Evolutionary conservation across 73 alveolate species (phyloP).

Genomic region (Halteria grandinella): DNA sequence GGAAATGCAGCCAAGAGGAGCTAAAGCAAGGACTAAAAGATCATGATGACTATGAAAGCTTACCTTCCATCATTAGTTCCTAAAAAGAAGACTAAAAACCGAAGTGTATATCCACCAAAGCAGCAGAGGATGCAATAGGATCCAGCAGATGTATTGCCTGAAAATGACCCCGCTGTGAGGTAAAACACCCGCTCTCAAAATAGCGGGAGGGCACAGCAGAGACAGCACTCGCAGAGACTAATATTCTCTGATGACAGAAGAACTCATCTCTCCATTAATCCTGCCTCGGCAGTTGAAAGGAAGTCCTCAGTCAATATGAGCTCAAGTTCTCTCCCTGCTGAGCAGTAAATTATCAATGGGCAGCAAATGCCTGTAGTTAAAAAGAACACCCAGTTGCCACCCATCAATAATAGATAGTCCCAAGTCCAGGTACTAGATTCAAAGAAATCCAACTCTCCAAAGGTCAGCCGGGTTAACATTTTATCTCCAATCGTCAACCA

Average conservation of each 20-base stretch:
- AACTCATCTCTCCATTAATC: neutral
- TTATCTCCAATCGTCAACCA: neutral
- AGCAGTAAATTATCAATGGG: neutral
- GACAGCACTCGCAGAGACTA: constrained; percentile 39
- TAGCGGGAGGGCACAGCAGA: neutral
- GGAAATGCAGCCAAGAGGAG: constrained; percentile 10
- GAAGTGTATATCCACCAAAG: constrained; percentile 1
- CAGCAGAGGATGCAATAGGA: no score
- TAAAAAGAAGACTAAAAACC: neutral
- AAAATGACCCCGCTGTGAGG: neutral
- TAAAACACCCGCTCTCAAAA: neutral
- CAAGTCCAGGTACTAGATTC: constrained; percentile 14
- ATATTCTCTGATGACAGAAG: constrained; percentile 42
- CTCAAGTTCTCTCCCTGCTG: neutral
- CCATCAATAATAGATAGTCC: constrained; percentile 26
- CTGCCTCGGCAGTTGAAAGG: constrained; percentile 6
- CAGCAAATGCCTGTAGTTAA: neutral
- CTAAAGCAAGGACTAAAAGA: constrained; percentile 29
- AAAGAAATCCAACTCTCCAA: neutral
- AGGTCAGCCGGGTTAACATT: neutral
- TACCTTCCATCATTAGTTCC: constrained; percentile 18
- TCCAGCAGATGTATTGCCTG: no score
- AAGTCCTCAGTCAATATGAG: constrained; percentile 18
- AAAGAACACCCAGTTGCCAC: constrained; percentile 36
- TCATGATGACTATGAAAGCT: constrained; percentile 43